phyloP scores from a whole-genome alignment of 768 basidiomycete species.

The Neoboletus subvelutipes region DNA sequence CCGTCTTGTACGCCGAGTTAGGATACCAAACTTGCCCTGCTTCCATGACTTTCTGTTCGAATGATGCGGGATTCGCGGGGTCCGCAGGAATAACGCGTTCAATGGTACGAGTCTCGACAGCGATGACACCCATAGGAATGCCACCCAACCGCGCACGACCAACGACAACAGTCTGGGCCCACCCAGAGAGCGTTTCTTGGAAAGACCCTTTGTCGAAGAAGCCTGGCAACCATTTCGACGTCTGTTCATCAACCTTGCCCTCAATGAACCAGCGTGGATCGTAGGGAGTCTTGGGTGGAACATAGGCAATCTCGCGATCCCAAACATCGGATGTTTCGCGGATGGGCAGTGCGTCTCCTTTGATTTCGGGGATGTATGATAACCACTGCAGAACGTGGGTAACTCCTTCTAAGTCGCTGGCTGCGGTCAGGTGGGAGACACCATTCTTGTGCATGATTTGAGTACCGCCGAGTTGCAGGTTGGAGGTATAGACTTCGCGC shows the following conservation, averaged over 20 bases:
- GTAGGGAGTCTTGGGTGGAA: constrained; percentile 90
- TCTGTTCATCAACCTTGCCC: constrained; percentile 85
- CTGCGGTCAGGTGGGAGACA: constrained; percentile 93
- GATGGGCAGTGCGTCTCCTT: constrained; percentile 78
- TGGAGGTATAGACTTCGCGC: constrained; percentile 98
- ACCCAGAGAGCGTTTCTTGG: constrained; percentile 98
- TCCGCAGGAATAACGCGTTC: constrained; percentile 97
- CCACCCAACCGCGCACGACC: constrained; percentile 96
- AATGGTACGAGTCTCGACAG: constrained; percentile 95
- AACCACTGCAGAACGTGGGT: constrained; percentile 93
- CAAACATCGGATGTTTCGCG: constrained; percentile 71
- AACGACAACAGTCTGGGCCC: constrained; percentile 98
- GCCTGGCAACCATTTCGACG: constrained; percentile 75
- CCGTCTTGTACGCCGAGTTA: constrained; percentile 99
- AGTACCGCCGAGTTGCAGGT: constrained; percentile 98
- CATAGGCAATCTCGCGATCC: constrained; percentile 91
- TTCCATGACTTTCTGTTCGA: constrained; percentile 98
- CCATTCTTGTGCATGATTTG: constrained; percentile 99
- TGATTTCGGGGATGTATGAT: constrained; percentile 86
- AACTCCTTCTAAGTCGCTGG: constrained; percentile 94
- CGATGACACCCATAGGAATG: constrained; percentile 96
- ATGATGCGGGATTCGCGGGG: constrained; percentile 93
- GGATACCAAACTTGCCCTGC: constrained; percentile 99
- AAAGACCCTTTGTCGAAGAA: constrained; percentile 98
- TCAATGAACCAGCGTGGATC: constrained; percentile 98